Evolutionary conservation across 805 yeast genomes (phyloP).

Genomic region (Hanseniaspora meyeri): DNA sequence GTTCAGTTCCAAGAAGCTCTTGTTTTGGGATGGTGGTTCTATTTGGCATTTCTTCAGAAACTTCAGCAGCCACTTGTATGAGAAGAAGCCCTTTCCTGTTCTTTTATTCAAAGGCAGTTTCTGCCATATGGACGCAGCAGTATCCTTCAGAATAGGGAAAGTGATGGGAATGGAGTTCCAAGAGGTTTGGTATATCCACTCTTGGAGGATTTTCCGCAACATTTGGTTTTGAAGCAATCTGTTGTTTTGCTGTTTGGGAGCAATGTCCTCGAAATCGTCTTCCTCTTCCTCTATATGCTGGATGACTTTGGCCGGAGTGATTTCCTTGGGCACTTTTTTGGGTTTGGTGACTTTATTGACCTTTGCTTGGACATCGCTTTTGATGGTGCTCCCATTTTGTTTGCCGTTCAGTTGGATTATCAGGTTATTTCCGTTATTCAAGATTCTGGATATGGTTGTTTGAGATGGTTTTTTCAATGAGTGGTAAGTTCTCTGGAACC

Average conservation of each 20-base stretch:
- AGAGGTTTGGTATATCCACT: constrained; percentile 55
- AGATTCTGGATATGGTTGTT: constrained; percentile 51
- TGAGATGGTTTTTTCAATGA: constrained; percentile 48
- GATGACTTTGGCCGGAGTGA: not conserved
- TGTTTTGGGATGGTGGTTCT: constrained; percentile 32
- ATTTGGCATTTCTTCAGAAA: constrained; percentile 16
- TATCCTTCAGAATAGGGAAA: constrained; percentile 48
- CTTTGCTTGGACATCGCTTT: not conserved
- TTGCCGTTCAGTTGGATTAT: constrained; percentile 21
- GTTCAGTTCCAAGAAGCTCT: constrained; percentile 39
- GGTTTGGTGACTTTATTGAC: not conserved
- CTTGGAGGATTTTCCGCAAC: constrained; percentile 47
- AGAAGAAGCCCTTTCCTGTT: constrained; percentile 55
- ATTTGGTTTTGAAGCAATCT: constrained; percentile 45
- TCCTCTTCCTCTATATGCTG: not conserved
- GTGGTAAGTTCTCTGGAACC: constrained; percentile 49
- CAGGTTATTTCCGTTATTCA: constrained; percentile 44
- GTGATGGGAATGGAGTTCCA: constrained; percentile 59
- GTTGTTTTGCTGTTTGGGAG: not conserved
- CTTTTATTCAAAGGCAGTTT: constrained; percentile 40
- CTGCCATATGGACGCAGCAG: constrained; percentile 55
- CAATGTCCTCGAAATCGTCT: not conserved
- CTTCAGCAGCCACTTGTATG: constrained; percentile 46
- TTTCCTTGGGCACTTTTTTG: not conserved
- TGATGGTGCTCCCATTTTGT: not conserved